Base-by-base conservation (phyloP, 306 rosid species). In the Rosa lucieae region DNA sequence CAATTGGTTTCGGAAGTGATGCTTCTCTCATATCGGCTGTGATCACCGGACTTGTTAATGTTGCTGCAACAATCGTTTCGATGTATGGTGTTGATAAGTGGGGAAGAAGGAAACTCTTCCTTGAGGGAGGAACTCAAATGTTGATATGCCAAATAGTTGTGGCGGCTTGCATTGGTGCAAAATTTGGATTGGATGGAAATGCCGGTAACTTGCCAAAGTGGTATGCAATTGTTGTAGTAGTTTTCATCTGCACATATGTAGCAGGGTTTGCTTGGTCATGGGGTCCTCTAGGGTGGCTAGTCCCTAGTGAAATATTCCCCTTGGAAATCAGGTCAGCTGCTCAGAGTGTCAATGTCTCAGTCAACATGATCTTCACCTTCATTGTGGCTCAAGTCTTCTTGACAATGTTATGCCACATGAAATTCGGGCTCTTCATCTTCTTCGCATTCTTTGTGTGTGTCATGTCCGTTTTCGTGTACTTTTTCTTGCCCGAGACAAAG, bases 301-400 rank as follows among this genome's bases (percentile, higher is more conserved):
- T n/a, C n/a, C n/a, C n/a, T n/a, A n/a, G n/a, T n/a, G n/a, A n/a
- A n/a, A n/a, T n/a, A n/a, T n/a, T n/a, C n/a, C 98, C 97, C 0
- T 51, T 92, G 47, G 98, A 94, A 80, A 91, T 94, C 69, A 90
- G 98, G 6, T 94, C 98, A 0, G 98, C 98, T 0, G 98, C 97
- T 10, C 98, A 94, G 8, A 90, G 97, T 74, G 62, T 92, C 20
- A 94, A 87, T 9, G 98, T 94, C 4, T 90, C 97, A 0, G 93
- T 89, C 7, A 94, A 94, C 91, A 94, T 94, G 98, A 8, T 94
- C 26, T 92, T 90, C 89, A 92, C 98, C 0, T 94, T 94, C 58
- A 2, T 80, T 0, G 89, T 94, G 1, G 98, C 98, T 0, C 97
- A 94, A 78, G 11, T 84, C 47, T 43, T 43, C 47, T 43, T 43